Conservation (phyloP, 179 eudicot genomes). For the Amaranthus tricolor region DNA sequence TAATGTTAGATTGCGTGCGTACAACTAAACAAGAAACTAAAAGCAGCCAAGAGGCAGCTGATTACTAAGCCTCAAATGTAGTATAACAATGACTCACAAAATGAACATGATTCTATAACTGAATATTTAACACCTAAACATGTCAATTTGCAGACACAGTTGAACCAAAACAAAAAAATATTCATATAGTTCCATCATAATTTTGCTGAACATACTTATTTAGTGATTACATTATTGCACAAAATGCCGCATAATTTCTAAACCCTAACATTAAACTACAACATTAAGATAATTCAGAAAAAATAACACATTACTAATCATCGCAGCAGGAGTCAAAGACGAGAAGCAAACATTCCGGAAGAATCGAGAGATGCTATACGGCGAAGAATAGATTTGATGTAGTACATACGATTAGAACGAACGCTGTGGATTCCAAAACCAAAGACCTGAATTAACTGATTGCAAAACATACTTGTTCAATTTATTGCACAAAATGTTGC, state of each 20-base stretch:
- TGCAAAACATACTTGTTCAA: neutral
- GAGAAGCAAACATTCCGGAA: constrained; percentile 43
- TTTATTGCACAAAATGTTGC: neutral
- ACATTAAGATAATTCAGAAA: neutral
- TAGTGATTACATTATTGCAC: neutral
- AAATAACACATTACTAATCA: constrained; percentile 6
- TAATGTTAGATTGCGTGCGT: no score
- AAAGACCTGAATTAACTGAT: neutral
- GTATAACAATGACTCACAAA: no score
- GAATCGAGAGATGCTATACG: constrained; percentile 52
- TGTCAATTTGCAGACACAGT: no score
- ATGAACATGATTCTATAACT: no score
- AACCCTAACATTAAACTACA: constrained; percentile 5
- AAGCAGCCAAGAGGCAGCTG: no score
- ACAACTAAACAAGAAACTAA: no score
- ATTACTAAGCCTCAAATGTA: no score
- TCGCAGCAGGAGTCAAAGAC: constrained; percentile 48
- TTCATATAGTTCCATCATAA: neutral
- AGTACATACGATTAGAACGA: constrained; percentile 37
- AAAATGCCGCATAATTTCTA: neutral
- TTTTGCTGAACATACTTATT: neutral
- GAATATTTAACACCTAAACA: no score
- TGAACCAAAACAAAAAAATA: neutral
- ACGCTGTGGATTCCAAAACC: constrained; percentile 36
- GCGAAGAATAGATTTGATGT: constrained; percentile 41